Evolutionary conservation across 495 filamentous ascomycete genomes (phyloP).

Genomic region (Aspergillus hancockii): DNA sequence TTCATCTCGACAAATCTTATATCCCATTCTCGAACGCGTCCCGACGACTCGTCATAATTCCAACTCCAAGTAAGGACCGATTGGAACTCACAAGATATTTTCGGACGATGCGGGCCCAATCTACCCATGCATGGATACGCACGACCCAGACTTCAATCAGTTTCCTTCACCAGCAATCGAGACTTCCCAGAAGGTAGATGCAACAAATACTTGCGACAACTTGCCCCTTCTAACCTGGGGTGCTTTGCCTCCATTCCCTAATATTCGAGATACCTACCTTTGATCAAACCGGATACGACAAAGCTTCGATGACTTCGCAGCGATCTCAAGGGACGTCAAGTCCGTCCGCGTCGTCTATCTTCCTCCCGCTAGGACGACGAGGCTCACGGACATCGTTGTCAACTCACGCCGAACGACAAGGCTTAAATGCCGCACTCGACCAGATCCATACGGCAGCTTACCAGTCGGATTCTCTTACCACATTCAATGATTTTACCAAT

Average conservation of each 20-base stretch:
- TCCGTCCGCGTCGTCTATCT: constrained; percentile 45
- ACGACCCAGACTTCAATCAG: constrained; percentile 15
- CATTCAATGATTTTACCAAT: constrained; percentile 79
- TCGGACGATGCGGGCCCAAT: constrained; percentile 17
- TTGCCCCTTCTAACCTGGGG: constrained; percentile 16
- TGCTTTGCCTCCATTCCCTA: constrained; percentile 17
- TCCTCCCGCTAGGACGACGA: constrained; percentile 45
- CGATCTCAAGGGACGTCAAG: constrained; percentile 39
- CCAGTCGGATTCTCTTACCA: constrained; percentile 75
- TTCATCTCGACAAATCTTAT: neutral
- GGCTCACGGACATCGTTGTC: constrained; percentile 67
- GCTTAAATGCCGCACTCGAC: constrained; percentile 72
- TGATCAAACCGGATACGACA: constrained; percentile 4
- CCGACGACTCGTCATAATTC: neutral
- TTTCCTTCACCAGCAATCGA: constrained; percentile 10
- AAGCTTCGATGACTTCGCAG: constrained; percentile 40
- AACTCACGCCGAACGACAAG: constrained; percentile 66
- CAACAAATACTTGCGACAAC: constrained; percentile 20
- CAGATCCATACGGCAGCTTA: constrained; percentile 82
- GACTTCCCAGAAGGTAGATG: constrained; percentile 19
- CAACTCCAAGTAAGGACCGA: neutral
- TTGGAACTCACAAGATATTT: neutral
- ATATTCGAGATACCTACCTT: neutral
- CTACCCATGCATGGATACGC: constrained; percentile 19
- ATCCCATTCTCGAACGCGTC: neutral